Base-by-base conservation (phyloP, 129 eudicot genomes). In the Chrysanthemum lavandulifolium region DNA sequence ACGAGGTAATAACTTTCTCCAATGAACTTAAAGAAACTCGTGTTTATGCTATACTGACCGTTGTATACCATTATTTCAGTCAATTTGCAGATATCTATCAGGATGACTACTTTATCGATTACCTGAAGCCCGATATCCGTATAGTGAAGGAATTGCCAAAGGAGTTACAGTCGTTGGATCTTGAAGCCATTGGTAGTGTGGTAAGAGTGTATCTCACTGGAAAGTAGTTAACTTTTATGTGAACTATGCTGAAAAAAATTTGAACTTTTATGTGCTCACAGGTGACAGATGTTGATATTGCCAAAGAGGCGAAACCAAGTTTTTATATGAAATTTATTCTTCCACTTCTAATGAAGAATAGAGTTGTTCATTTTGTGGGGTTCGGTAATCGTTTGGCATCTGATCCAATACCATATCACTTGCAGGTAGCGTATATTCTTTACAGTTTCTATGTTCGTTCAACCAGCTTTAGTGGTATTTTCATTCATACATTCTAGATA, bases 31-130 rank as follows among this genome's bases (percentile, higher is more conserved):
- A 18, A 65, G 53, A 40, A 65, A 40, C 14, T 3, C 1, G 3
- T 11, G 51, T 14, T 47, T 58, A 51, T 67, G 57, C 80, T 76
- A 80, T 80, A 70, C 71, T 89, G 91, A 86, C 79, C 59, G 75
- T 71, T 68, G 43, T 56, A 54, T 71, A 61, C 69, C 86, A 75
- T 78, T 70, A 76, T 81, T 82, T 86, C 83, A 95, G 99, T 85
- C 97, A 95, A 78, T 95, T 95, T 77, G 86, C 91, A 86, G 99
- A 95, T 83, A 88, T 95, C 78, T 95, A 95, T 83, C 97, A 95
- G 80, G 97, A 91, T 87, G 97, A 95, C 73, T 83, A 90, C 81
- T 95, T 95, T 71, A 95, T 95, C 68, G 74, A 83, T 83, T 90
- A 88, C 88, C 50, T 95, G 84, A 88, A 83, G 71, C 97, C 97